Evolutionary conservation across 2,329 filamentous ascomycete species (phyloP), one percentile per base, ranked within the genome.

Genomic region (Beauveria asiatica): DNA sequence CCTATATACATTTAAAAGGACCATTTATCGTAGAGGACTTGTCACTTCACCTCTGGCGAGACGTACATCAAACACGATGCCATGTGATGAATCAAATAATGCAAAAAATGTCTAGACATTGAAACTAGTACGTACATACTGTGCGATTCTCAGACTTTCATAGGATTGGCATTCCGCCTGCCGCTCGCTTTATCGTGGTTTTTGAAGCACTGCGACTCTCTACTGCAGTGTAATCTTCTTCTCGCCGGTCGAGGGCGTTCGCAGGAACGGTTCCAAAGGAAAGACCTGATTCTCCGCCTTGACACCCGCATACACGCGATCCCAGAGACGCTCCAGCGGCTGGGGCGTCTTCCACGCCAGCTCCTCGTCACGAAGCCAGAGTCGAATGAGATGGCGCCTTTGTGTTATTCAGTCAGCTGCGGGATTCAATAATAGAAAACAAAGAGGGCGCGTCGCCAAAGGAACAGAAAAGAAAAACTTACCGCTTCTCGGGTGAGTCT

Each of bases 261-360:
- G 58, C 23, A 65, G 51, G 39, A 60, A 62, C 4, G 82, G 80
- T 66, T 86, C 80, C 2, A 84, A 70, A 0, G 83, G 83, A 57
- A 86, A 81, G 0, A 83, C 77, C 41, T 80, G 74, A 11, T 74
- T 77, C 62, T 83, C 80, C 0, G 77, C 71, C 3, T 71, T 77
- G 3, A 85, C 76, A 3, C 74, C 78, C 1, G 76, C 73, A 64
- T 83, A 87, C 0, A 86, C 70, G 4, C 76, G 72, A 21, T 77
- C 73, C 80, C 82, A 87, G 9, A 78, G 72, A 5, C 68, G 69
- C 71, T 63, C 75, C 70, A 82, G 67, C 1, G 68, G 69, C 4
- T 70, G 68, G 0, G 79, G 79, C 0, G 76, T 79, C 62, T 76
- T 67, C 80, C 80, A 82, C 0, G 77, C 77, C 21, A 76, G 67